Evolutionary conservation across 164 flowering plant species (phyloP), one percentile per base, ranked within the genome.

Genomic region (Nymphaea colorata): DNA sequence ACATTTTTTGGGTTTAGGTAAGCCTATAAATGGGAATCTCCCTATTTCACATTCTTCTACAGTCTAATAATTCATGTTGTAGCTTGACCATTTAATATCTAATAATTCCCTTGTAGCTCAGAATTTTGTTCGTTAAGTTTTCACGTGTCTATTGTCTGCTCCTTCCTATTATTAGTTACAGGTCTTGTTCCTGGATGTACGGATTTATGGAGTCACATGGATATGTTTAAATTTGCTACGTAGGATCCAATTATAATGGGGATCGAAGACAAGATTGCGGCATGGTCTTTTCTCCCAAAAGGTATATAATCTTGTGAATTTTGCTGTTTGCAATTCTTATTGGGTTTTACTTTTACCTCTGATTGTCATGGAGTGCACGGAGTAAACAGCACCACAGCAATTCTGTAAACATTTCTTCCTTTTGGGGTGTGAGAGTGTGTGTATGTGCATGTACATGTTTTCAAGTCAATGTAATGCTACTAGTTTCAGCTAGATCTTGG

Each of bases 241-340:
- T 73, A 92, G 99, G 99, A 95, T 81, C 81, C 86, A 59, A 84
- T 94, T 78, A 82, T 94, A 74, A 71, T 82, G 17, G 84, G 89
- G 59, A 90, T 94, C 68, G 99, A 94, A 75, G 96, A 88, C 67
- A 91, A 85, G 79, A 82, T 94, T 76, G 83, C 98, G 17, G 71
- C 89, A 5, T 94, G 99, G 98, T 87, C 96, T 43, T 94, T 94
- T 78, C 93, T 94, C 43, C 99, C 98, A 60, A 87, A 86, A 91
- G 98, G 99, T 87, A 65, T 64, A 18, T 42, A 12, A 53, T 67
- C n/a, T 44, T 62, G 18, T 59, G 8, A 7, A 61, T n/a, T 36
- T 61, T 8, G 63, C 16, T 36, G 11, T 6, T 61, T n/a, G 25
- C 6, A 61, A n/a, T n/a, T 61, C 41, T 61, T 61, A 8, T 61